These are phyloP conservation scores for Aspergillus arachidicola DNA, from an alignment of 2,329 filamentous ascomycete species.

Conservation along the genomic window DNA sequence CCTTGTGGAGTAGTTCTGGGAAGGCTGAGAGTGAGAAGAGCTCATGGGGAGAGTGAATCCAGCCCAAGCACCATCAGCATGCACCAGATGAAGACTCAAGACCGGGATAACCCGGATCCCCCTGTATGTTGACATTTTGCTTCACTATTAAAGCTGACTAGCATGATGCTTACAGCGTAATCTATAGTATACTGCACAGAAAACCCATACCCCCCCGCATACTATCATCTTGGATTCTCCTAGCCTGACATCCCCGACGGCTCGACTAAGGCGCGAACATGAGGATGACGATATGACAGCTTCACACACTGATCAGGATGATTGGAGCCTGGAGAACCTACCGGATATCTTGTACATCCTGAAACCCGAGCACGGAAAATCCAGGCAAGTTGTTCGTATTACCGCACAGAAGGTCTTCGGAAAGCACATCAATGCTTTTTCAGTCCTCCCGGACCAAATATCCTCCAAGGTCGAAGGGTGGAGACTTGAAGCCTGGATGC, in stretches of 20 bases:
- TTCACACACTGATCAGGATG: constrained; percentile 17
- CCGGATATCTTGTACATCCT: constrained; percentile 31
- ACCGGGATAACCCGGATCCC: neutral
- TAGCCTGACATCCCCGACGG: neutral
- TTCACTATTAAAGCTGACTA: neutral
- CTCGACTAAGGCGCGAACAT: neutral
- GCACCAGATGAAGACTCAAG: neutral
- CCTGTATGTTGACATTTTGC: neutral
- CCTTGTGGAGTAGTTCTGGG: neutral
- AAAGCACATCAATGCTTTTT: constrained; percentile 13
- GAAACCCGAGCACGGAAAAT: constrained; percentile 6
- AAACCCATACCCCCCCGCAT: neutral
- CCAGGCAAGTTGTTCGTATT: constrained; percentile 4
- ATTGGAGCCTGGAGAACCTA: constrained; percentile 28
- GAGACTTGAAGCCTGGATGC: constrained; percentile 30
- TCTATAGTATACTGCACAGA: neutral
- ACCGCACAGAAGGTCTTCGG: constrained; percentile 19
- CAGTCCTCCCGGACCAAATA: constrained; percentile 20
- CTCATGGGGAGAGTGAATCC: neutral
- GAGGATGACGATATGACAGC: constrained; percentile 13
- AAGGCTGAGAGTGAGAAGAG: neutral
- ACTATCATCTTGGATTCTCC: neutral
- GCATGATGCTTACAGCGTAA: neutral
- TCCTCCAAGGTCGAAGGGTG: constrained; percentile 27
- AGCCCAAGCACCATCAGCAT: neutral